Evolutionary conservation across 2,329 filamentous ascomycete genomes (phyloP), one percentile per base, ranked within the genome.

Genomic region (Sodiomyces alkalinus): DNA sequence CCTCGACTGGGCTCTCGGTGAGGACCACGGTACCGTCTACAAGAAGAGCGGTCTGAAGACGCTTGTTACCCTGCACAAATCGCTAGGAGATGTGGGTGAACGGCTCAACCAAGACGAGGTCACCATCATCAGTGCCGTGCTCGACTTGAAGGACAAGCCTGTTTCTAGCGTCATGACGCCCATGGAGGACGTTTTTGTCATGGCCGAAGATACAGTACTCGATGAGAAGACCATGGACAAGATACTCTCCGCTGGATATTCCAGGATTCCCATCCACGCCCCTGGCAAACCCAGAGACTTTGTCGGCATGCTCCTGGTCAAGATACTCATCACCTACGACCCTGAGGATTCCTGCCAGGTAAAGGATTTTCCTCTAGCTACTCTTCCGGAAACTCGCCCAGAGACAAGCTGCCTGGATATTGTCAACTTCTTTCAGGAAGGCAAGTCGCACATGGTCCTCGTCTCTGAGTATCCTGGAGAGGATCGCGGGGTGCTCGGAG

Each of bases 371-470:
- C 76, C 85, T 6, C 64, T 98, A 28, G 90, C 90, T 10, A 94
- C 90, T 1, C 70, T 98, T 6, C 90, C 92, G 2, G 90, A 98
- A 52, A 98, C 90, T 0, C 73, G 82, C 7, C 83, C 90, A 0
- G 83, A 94, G 48, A 98, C 90, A 0, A 94, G 86, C 57, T 98
- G 90, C 49, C 58, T 98, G 31, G 90, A 98, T 51, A 96, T 98
- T 44, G 83, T 98, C 56, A 98, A 98, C 58, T 98, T 94, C 55
- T 98, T 98, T 60, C 90, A 98, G 53, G 90, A 98, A 60, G 90
- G 90, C 43, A 98, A 98, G 52, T 93, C 86, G 2, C 90, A 98
- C 52, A 93, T 98, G 86, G 87, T 96, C 1, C 62, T 98, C 17
- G 90, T 96, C 7, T 94, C 87, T 0, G 81, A 93, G 44, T 65